These are phyloP conservation scores for Wickerhamomyces silvicola DNA, from an alignment of 805 yeast genomes.

Conservation along the genomic window DNA sequence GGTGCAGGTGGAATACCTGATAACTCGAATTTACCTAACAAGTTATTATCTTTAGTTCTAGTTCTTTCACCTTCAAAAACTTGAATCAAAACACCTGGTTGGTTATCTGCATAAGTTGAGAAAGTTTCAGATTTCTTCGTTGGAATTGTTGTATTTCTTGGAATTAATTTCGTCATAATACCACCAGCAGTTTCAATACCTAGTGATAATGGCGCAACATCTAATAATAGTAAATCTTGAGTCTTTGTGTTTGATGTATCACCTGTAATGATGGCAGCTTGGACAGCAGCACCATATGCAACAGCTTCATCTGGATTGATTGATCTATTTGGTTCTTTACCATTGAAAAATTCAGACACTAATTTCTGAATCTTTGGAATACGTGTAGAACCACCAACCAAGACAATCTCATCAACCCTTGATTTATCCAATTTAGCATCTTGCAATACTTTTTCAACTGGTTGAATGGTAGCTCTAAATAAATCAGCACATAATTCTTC, in stretches of 20 bases:
- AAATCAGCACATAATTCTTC: constrained; percentile 96
- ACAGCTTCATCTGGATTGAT: constrained; percentile 99
- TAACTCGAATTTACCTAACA: constrained; percentile 95
- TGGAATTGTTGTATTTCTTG: constrained; percentile 98
- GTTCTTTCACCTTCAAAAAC: constrained; percentile 99
- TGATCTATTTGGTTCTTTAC: constrained; percentile 97
- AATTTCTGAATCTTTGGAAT: constrained; percentile 97
- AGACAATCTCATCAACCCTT: constrained; percentile 86
- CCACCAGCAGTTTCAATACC: constrained; percentile 99
- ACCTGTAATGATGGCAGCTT: constrained; percentile 96
- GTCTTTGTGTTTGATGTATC: constrained; percentile 91
- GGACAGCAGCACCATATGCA: constrained; percentile 99
- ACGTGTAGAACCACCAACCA: constrained; percentile 99
- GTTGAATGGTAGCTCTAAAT: constrained; percentile 91
- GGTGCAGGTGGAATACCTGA: constrained; percentile 98
- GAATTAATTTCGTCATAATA: constrained; percentile 98
- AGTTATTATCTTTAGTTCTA: constrained; percentile 92
- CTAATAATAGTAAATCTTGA: constrained; percentile 92
- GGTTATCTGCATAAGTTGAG: constrained; percentile 98
- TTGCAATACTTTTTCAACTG: constrained; percentile 93
- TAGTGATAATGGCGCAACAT: constrained; percentile 96
- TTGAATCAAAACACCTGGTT: constrained; percentile 98
- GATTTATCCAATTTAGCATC: constrained; percentile 93
- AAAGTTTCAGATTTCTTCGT: constrained; percentile 96
- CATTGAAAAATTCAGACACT: constrained; percentile 96